phyloP scores from a whole-genome alignment of 495 filamentous ascomycete genomes.

The Penicillium maclennaniae region DNA sequence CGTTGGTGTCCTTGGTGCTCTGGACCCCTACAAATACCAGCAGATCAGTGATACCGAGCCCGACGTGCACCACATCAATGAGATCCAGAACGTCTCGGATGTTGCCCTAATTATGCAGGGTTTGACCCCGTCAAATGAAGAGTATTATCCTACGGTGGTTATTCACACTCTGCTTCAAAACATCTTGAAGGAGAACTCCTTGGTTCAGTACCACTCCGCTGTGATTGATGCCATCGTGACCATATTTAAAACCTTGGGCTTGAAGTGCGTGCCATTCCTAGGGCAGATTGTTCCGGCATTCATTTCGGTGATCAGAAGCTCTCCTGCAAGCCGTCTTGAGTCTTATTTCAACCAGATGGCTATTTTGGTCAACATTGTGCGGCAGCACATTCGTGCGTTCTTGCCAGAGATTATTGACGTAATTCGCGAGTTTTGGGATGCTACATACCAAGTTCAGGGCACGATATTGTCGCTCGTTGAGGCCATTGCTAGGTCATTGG shows the following conservation, averaged over 20 bases:
- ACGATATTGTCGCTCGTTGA: slow-evolving; percentile 91
- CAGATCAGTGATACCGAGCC: slow-evolving; percentile 47
- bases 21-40: slow-evolving; percentile 96
- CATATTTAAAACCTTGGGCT: slow-evolving; percentile 90
- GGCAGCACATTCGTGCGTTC: slow-evolving; percentile 90
- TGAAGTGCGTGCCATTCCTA: slow-evolving; percentile 93
- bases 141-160: slow-evolving; percentile 97
- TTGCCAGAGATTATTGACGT: slow-evolving; percentile 78
- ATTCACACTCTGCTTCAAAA: slow-evolving; percentile 87
- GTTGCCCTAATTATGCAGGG: slow-evolving; percentile 97
- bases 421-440: slow-evolving; percentile 81
- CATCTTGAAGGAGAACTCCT: slow-evolving; percentile 82
- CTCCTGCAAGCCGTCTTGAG: slow-evolving; percentile 69
- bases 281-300: slow-evolving; percentile 92
- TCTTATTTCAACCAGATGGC: slow-evolving; percentile 96
- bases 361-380: slow-evolving; percentile 88
- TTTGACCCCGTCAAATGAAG: slow-evolving; percentile 92
- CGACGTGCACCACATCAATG: slow-evolving; percentile 49
- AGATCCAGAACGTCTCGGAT: slow-evolving; percentile 71
- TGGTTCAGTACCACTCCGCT: slow-evolving; percentile 82
- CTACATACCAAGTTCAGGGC: slow-evolving; percentile 68
- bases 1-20: slow-evolving; percentile 90
- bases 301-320: slow-evolving; percentile 75
- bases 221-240: slow-evolving; percentile 99
- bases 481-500: slow-evolving; percentile 84